phyloP scores from a whole-genome alignment of 768 basidiomycete species.

The Glaciozyma martinii region DNA sequence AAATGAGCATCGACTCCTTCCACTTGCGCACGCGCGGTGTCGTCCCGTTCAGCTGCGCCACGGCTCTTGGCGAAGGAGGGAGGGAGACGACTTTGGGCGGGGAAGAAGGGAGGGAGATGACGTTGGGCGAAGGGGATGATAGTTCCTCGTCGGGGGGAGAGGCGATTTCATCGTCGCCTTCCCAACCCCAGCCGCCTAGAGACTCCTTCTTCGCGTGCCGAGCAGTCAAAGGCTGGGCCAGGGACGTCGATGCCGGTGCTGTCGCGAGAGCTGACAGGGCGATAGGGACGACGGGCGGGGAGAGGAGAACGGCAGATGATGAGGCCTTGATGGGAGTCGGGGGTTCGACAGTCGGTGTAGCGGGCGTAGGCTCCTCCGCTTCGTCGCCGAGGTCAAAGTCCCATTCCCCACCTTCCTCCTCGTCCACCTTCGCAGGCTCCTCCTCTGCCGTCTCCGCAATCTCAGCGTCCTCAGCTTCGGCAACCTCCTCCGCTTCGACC shows the following conservation, averaged over 20 bases:
- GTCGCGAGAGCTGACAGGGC: neutral
- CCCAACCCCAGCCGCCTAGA: constrained; percentile 17
- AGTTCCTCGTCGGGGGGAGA: too few relatives aligned
- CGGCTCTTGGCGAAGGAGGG: neutral
- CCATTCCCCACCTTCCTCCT: too few relatives aligned
- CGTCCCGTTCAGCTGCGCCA: neutral
- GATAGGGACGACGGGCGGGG: neutral
- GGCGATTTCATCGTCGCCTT: constrained; percentile 1
- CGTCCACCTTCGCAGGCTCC: neutral
- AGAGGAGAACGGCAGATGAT: too few relatives aligned
- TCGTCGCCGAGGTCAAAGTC: too few relatives aligned
- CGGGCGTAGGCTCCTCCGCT: too few relatives aligned
- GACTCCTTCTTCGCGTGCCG: neutral
- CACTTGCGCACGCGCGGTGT: neutral
- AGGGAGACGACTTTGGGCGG: neutral
- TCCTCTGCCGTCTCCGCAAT: neutral
- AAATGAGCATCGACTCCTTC: constrained; percentile 27
- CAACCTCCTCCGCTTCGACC: neutral
- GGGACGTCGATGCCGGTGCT: neutral
- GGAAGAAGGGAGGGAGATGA: neutral
- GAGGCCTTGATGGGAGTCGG: too few relatives aligned
- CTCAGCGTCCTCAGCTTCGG: constrained; percentile 3
- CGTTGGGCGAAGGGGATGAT: neutral
- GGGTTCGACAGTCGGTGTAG: too few relatives aligned
- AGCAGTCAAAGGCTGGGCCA: neutral